Evolutionary conservation across 257 asterid genomes (phyloP), one percentile per base, ranked within the genome.

Genomic region (Ilex asprella): DNA sequence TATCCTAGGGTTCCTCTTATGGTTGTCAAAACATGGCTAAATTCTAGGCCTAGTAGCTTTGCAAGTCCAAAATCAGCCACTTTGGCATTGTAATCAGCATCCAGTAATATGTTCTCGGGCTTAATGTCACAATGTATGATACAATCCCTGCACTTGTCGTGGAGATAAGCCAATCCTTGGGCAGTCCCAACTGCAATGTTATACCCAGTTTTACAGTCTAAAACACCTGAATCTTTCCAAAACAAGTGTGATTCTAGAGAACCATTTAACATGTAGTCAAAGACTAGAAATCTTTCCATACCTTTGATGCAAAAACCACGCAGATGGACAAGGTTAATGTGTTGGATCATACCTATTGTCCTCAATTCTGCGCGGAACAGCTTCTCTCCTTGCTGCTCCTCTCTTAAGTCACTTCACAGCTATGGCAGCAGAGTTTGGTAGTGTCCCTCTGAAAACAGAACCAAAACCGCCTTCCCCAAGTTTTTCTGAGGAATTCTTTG

Each of bases 391-490:
- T 81, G 87, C 46, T 66, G n/a, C n/a, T n/a, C n/a, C n/a, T n/a
- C n/a, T 73, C 2, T 72, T 84, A 8, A 81, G 87, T 64, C 64
- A 75, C 73, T 81, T 81, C 58, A 78, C 84, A 2, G 82, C 84
- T 13, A 78, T 56, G 44, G n/a, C 71, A 12, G 77, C 56, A 4
- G 79, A 68, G 59, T 76, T 80, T 2, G 80, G 71, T 21, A 81
- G 64, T 10, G 60, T 50, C 13, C 84, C 87, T 61, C 67, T 75
- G 59, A 67, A 81, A 56, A 81, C 86, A 2, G 81, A 75, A 16
- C 86, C 86, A 53, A 81, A 81, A 6, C 84, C 86, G 47, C 86
- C 86, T 30, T 77, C 77, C 55, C 86, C 86, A 56, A 81, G 64
- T 60, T 70, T 81, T 12, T 75, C 70, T 0, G 86, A 67, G 72